phyloP scores from a whole-genome alignment of 164 flowering plant species.

The Vitis labrusca region DNA sequence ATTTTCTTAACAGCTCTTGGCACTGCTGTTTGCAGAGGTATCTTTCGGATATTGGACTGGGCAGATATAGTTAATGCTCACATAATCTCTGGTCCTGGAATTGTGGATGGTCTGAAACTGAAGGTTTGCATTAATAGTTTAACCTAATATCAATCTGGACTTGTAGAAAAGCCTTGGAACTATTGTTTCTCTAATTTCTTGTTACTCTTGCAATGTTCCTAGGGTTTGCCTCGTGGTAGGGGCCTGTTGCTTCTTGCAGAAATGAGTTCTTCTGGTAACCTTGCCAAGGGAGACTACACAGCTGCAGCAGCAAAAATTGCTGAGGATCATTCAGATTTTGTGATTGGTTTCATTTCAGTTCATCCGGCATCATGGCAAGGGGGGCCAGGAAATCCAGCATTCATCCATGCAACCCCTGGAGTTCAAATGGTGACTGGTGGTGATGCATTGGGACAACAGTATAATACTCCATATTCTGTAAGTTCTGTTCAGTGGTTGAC shows the following conservation, averaged over 20 bases:
- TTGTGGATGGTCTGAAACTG: constrained; percentile 89
- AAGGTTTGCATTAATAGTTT: constrained; percentile 47
- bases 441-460: constrained; percentile 91
- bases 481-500: constrained; percentile 23
- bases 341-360: constrained; percentile 95
- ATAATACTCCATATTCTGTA: constrained; percentile 91
- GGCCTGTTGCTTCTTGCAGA: constrained; percentile 93
- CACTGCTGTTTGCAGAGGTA: constrained; percentile 57
- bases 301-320: constrained; percentile 92
- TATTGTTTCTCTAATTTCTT: neutral
- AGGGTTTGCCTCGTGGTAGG: constrained; percentile 94
- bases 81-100: constrained; percentile 94
- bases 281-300: constrained; percentile 96
- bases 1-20: neutral
- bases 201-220: neutral
- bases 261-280: constrained; percentile 98
- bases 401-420: constrained; percentile 90
- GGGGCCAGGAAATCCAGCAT: constrained; percentile 65
- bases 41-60: constrained; percentile 89
- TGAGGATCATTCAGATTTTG: constrained; percentile 89
- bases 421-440: constrained; percentile 91
- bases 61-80: constrained; percentile 96
- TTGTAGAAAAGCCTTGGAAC: neutral
- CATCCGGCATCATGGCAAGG: constrained; percentile 95
- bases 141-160: neutral